Percentiles rank a stretch among this genome's conserved stretches.
These are phyloP conservation scores for Pythium sp. DNA, from an alignment of 352 stramenopile genomes.

Conservation along the genomic window DNA sequence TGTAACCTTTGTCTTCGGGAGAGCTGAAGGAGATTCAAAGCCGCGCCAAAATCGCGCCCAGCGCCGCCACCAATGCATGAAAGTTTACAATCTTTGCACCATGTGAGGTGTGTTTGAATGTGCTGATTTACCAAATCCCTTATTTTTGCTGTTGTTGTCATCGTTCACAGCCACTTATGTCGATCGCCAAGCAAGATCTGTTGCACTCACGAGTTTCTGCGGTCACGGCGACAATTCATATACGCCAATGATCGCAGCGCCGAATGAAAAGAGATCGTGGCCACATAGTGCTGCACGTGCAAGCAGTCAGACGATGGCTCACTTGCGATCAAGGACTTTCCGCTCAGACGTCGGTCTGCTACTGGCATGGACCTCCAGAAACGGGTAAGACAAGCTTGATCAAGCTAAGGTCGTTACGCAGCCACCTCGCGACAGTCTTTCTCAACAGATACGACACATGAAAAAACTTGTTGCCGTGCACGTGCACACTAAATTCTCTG, in stretches of 20 bases:
- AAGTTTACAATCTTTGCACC: not conserved
- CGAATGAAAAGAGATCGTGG: too few species aligned
- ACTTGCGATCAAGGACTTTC: not conserved
- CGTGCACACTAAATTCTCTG: not conserved
- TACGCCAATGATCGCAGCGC: not conserved
- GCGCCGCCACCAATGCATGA: not conserved
- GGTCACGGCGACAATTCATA: not conserved
- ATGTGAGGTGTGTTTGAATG: not conserved
- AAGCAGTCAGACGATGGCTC: not conserved
- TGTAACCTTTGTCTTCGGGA: not conserved
- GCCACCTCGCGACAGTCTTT: not conserved
- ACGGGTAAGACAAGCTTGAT: not conserved
- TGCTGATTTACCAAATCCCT: not conserved
- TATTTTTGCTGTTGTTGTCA: not conserved
- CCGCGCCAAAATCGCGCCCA: not conserved
- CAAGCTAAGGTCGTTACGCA: not conserved
- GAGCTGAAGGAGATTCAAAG: not conserved
- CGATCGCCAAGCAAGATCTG: not conserved
- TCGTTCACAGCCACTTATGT: not conserved
- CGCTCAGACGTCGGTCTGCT: not conserved
- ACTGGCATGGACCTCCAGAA: not conserved
- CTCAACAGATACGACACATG: not conserved
- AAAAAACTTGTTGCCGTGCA: not conserved
- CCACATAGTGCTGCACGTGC: not conserved
- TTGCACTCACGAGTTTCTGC: not conserved